phyloP scores from a whole-genome alignment of 306 rosid species.

The Acacia melanoxylon region DNA sequence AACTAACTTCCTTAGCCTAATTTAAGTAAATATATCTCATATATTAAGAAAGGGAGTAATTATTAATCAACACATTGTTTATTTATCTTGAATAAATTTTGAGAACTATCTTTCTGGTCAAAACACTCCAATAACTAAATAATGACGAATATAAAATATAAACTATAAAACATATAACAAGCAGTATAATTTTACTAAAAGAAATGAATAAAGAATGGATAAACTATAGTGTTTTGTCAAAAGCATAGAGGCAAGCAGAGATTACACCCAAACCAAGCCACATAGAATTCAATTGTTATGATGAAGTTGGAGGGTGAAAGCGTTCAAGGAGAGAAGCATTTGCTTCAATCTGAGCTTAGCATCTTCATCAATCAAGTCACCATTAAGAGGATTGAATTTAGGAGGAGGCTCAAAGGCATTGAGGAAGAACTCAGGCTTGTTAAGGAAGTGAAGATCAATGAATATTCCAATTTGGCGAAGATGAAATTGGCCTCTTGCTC shows the following conservation, averaged over 20 bases:
- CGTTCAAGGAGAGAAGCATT: constrained; percentile 44
- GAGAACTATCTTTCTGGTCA: not conserved
- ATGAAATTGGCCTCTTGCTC: constrained; percentile 53
- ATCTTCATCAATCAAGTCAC: constrained; percentile 48
- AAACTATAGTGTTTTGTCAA: too few species aligned
- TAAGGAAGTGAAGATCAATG: constrained; percentile 65
- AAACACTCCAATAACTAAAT: not conserved
- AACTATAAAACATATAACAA: too few species aligned
- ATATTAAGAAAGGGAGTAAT: too few species aligned
- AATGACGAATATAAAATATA: too few species aligned
- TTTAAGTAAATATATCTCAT: too few species aligned
- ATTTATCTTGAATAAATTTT: not conserved
- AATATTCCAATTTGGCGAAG: constrained; percentile 65
- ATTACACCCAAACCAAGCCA: too few species aligned
- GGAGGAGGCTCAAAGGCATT: constrained; percentile 46
- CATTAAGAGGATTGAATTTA: constrained; percentile 40
- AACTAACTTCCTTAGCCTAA: too few species aligned
- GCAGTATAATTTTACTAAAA: not conserved
- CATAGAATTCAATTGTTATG: not conserved
- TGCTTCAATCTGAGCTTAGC: constrained; percentile 34
- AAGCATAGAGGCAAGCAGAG: too few species aligned
- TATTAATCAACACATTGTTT: not conserved
- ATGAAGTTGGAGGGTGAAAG: constrained; percentile 39
- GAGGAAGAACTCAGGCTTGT: constrained; percentile 58
- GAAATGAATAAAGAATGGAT: too few species aligned